A percentile compares a stretch with the other conserved stretches of the same genome.
These are phyloP conservation scores for Entophlyctis helioformis DNA, from an alignment of 192 early-diverging fungal genomes.

Conservation along the genomic window DNA sequence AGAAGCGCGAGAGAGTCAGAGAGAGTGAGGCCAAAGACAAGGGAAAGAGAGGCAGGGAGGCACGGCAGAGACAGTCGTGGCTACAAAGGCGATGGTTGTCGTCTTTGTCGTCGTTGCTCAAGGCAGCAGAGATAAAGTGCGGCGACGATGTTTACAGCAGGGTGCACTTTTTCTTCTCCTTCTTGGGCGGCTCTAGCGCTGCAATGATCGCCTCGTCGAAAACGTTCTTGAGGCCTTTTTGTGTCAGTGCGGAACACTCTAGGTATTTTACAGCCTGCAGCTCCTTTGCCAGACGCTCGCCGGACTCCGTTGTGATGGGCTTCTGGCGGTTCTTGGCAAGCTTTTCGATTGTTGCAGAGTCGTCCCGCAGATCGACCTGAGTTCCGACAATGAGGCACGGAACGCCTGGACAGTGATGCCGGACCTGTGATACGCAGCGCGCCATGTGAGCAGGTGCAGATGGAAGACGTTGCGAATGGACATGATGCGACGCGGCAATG, in stretches of 20 bases:
- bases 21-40: too few species aligned
- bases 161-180: conserved; percentile 63
- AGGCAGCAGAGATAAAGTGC: neutral
- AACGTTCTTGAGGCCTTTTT: conserved; percentile 89
- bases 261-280: conserved; percentile 86
- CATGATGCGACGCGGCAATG: too few species aligned
- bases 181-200: conserved; percentile 81
- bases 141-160: conserved; percentile 42
- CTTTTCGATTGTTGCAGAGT: conserved; percentile 64
- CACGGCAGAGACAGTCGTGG: too few species aligned
- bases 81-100: too few species aligned
- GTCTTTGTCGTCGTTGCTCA: too few species aligned
- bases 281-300: conserved; percentile 72
- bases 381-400: conserved; percentile 93
- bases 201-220: conserved; percentile 97
- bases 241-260: conserved; percentile 85
- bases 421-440: conserved; percentile 23
- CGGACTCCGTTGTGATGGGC: conserved; percentile 66
- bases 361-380: conserved; percentile 81
- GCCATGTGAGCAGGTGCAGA: neutral
- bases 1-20: too few species aligned
- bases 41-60: too few species aligned
- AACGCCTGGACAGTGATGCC: conserved; percentile 91
- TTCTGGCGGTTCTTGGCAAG: conserved; percentile 69
- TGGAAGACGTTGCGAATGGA: too few species aligned